These are phyloP conservation scores for Solanum arcanum DNA, from an alignment of 257 asterid species.

Conservation along the genomic window DNA sequence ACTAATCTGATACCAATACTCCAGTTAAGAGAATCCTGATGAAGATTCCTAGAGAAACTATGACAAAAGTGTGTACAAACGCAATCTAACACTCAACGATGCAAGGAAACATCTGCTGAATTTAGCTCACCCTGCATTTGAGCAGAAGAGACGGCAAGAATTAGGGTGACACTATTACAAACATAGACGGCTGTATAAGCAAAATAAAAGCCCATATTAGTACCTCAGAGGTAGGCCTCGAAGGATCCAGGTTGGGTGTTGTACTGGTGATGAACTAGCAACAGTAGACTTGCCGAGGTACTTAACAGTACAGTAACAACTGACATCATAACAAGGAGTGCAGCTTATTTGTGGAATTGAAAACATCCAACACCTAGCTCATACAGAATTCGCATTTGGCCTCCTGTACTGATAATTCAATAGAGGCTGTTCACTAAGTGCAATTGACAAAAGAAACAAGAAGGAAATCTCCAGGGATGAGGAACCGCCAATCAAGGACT, in stretches of 20 bases:
- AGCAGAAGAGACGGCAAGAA: neutral
- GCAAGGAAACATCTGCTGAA: neutral
- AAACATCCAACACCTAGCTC: constrained; percentile 29
- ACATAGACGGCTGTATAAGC: neutral
- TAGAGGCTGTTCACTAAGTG: constrained; percentile 56
- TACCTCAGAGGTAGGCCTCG: constrained; percentile 34
- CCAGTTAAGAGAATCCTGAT: constrained; percentile 24
- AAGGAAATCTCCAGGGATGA: constrained; percentile 65
- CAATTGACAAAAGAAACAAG: constrained; percentile 86
- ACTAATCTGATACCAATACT: constrained; percentile 11
- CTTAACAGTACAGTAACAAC: constrained; percentile 4
- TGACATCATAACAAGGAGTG: constrained; percentile 1
- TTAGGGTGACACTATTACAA: neutral
- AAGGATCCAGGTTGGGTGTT: constrained; percentile 37
- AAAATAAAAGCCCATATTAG: neutral
- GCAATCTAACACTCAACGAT: neutral
- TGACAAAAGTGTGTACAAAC: neutral
- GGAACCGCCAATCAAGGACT: constrained; percentile 83
- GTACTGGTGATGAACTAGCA: constrained; percentile 38
- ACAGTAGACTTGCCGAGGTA: constrained; percentile 5
- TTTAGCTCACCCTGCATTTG: neutral
- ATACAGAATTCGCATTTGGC: constrained; percentile 44
- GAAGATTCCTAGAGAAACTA: neutral
- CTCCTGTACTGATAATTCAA: constrained; percentile 42
- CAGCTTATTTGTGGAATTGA: constrained; percentile 21